These are phyloP conservation scores for Globisporangium paroecandrum DNA, from an alignment of 352 stramenopile species.

Conservation along the genomic window DNA sequence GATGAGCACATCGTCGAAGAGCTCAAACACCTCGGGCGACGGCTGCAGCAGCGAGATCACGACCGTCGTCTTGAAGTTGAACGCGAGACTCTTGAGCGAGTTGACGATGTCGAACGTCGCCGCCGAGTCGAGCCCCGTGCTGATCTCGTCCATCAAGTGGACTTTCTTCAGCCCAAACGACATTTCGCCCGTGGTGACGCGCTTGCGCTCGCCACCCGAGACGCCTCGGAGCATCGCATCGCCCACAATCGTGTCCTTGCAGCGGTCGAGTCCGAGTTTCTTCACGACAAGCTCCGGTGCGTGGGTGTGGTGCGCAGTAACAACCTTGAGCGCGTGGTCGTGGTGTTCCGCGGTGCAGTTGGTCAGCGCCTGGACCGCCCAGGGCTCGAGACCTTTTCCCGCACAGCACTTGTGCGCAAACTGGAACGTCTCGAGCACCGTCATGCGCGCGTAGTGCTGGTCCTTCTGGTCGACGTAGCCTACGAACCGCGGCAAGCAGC, in stretches of 20 bases:
- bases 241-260: conserved; percentile 59
- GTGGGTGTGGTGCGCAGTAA: conserved; percentile 38
- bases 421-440: conserved; percentile 91
- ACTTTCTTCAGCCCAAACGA: conserved; percentile 73
- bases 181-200: conserved; percentile 88
- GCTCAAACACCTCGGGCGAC: conserved; percentile 89
- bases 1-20: conserved; percentile 94
- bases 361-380: conserved; percentile 30
- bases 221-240: conserved; percentile 64
- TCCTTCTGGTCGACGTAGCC: conserved; percentile 69
- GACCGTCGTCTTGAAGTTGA: conserved; percentile 46
- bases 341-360: conserved; percentile 38
- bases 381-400: conserved; percentile 39
- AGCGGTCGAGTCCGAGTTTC: conserved; percentile 44
- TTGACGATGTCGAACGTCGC: conserved; percentile 62
- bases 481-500: conserved; percentile 31
- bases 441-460: conserved; percentile 83
- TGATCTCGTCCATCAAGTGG: conserved; percentile 80
- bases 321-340: conserved; percentile 27
- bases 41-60: conserved; percentile 88
- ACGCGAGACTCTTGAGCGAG: conserved; percentile 38
- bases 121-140: conserved; percentile 51
- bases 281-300: conserved; percentile 32
- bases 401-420: conserved; percentile 86
- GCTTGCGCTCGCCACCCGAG: conserved; percentile 88